A percentile compares a stretch with the other conserved stretches of the same genome.
Conservation (phyloP, 306 rosid genomes). For the Mimosa pudica region DNA sequence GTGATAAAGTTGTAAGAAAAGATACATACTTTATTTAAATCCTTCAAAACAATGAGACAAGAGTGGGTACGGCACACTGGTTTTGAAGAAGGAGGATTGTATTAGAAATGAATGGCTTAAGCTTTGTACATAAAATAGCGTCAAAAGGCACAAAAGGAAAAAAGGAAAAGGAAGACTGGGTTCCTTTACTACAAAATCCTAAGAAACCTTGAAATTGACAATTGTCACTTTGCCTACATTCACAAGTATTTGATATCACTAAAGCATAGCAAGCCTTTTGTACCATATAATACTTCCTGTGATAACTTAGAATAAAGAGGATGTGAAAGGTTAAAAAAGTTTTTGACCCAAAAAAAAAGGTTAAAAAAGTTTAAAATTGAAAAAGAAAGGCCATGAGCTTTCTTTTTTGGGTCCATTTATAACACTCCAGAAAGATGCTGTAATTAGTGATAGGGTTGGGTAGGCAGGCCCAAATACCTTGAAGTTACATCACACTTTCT, state of each 20-base stretch:
- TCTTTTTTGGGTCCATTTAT: background rate
- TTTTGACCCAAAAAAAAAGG: background rate
- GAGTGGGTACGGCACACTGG: background rate
- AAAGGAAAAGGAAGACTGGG: background rate
- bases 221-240: background rate
- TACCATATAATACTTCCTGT: background rate
- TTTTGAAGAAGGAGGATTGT: background rate
- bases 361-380: too few relatives aligned
- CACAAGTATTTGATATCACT: background rate
- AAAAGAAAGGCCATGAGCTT: background rate
- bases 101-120: background rate
- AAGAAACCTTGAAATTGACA: background rate
- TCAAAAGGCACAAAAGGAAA: background rate
- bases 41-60: background rate
- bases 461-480: background rate
- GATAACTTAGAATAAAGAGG: background rate
- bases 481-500: background rate
- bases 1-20: too few relatives aligned
- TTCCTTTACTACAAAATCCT: background rate
- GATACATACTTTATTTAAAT: background rate
- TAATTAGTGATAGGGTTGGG: background rate
- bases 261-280: background rate
- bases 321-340: background rate
- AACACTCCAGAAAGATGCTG: background rate
- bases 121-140: background rate